phyloP scores from a whole-genome alignment of 2,329 filamentous ascomycete species.

The Aspergillus sp. region DNA sequence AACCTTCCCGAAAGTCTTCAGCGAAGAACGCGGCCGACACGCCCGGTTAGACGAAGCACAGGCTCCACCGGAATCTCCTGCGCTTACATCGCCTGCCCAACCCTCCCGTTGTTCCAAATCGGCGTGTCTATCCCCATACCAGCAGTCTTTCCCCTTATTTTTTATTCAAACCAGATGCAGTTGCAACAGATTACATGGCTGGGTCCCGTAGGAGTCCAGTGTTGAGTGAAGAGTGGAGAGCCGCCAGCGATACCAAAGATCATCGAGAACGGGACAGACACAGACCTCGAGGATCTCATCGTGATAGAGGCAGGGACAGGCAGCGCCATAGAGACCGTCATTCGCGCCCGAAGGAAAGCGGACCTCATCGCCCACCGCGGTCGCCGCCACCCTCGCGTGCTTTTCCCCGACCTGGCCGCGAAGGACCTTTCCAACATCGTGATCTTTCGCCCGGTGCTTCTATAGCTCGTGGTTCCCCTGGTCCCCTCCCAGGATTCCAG shows the following conservation, averaged over 20 bases:
- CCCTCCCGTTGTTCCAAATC: constrained; percentile 7
- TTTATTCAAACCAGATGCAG: constrained; percentile 35
- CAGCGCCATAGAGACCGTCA: constrained; percentile 36
- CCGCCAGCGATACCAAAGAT: constrained; percentile 37
- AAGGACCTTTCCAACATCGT: constrained; percentile 23
- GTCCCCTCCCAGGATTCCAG: constrained; percentile 14
- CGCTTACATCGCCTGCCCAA: constrained; percentile 14
- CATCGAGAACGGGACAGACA: constrained; percentile 29
- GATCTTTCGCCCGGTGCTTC: constrained; percentile 23
- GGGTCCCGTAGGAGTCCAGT: constrained; percentile 45
- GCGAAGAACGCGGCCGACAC: constrained; percentile 23
- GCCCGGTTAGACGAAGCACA: constrained; percentile 11
- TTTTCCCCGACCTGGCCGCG: constrained; percentile 23
- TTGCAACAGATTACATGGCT: constrained; percentile 43
- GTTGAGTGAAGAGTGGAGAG: constrained; percentile 49
- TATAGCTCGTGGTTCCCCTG: constrained; percentile 22
- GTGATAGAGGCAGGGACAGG: constrained; percentile 34
- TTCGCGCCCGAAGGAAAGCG: constrained; percentile 28
- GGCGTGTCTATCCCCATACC: constrained; percentile 2
- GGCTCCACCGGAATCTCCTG: constrained; percentile 15
- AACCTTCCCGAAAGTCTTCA: constrained; percentile 21
- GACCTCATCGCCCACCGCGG: constrained; percentile 37
- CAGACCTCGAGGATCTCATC: constrained; percentile 39
- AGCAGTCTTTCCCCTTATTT: constrained; percentile 3
- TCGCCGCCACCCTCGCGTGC: constrained; percentile 33